Evolutionary conservation across 139 green algal genomes (phyloP).

Genomic region (Tetradesmus obliquus): DNA sequence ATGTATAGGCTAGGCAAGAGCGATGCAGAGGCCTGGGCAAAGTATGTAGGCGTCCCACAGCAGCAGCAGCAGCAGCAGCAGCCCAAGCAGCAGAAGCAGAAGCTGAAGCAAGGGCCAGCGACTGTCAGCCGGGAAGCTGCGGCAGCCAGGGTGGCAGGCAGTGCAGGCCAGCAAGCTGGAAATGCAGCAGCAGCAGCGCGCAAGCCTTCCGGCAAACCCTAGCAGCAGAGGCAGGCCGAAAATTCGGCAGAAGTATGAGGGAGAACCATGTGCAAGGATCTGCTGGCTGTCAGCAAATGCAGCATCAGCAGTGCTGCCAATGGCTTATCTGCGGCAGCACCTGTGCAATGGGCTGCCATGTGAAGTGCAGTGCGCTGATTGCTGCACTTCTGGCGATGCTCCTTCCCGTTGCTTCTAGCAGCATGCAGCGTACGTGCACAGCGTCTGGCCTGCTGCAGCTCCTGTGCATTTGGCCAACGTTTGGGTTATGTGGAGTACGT

Average conservation of each 20-base stretch:
- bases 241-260: too few relatives aligned
- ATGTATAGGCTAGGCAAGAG: slow-evolving; percentile 28
- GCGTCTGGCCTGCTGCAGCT: background rate
- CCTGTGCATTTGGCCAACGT: background rate
- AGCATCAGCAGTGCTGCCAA: too few relatives aligned
- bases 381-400: background rate
- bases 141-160: background rate
- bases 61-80: slow-evolving; percentile 20
- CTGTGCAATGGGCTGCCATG: background rate
- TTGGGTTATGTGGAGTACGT: background rate
- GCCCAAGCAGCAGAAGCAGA: background rate
- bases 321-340: background rate
- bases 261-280: too few relatives aligned
- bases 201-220: background rate
- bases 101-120: background rate
- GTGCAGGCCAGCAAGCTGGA: background rate
- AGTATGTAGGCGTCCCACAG: background rate
- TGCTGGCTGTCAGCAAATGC: too few relatives aligned
- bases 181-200: background rate
- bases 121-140: background rate
- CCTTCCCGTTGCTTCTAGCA: background rate
- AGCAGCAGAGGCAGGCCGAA: too few relatives aligned
- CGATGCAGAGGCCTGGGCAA: slow-evolving; percentile 18
- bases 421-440: background rate
- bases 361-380: background rate